Conservation (phyloP, 164 flowering plant species). For the Amborella trichopoda region DNA sequence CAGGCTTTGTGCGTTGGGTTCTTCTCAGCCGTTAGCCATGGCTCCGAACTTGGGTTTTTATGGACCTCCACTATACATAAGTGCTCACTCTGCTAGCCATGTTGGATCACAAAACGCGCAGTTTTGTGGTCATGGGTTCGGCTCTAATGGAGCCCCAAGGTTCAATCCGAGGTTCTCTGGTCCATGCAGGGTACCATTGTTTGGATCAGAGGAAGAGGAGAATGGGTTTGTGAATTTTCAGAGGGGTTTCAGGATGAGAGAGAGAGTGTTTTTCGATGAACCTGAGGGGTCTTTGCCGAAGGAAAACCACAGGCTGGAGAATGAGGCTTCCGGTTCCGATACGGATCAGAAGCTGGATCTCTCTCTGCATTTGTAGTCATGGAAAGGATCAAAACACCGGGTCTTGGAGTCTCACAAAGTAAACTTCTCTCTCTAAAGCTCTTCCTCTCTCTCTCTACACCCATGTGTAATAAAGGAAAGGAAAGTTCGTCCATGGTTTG, state of each 20-base stretch:
- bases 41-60: constrained; percentile 23
- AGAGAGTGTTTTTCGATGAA: constrained; percentile 3
- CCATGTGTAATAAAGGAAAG: no score
- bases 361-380: constrained; percentile 23
- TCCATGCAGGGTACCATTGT: no score
- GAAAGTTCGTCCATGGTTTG: no score
- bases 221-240: constrained; percentile 31
- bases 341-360: constrained; percentile 25
- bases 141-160: constrained; percentile 40
- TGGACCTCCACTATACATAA: constrained; percentile 36
- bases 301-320: constrained; percentile 6
- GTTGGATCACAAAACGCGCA: constrained; percentile 6
- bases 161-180: constrained; percentile 7
- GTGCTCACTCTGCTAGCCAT: constrained; percentile 40
- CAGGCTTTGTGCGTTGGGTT: constrained; percentile 12
- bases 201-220: constrained; percentile 29
- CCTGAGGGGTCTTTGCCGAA: constrained; percentile 1
- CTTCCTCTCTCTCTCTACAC: no score
- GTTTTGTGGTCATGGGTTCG: constrained; percentile 25
- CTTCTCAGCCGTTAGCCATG: constrained; percentile 22
- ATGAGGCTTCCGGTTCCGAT: constrained; percentile 1
- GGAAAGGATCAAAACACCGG: no score
- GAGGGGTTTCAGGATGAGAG: constrained; percentile 23
- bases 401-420: no score
- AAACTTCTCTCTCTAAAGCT: no score